A percentile compares a stretch with the other conserved stretches of the same genome.
Evolutionary conservation across 441 rosid species (phyloP).

Genomic region (Arabidopsis hybrid): DNA sequence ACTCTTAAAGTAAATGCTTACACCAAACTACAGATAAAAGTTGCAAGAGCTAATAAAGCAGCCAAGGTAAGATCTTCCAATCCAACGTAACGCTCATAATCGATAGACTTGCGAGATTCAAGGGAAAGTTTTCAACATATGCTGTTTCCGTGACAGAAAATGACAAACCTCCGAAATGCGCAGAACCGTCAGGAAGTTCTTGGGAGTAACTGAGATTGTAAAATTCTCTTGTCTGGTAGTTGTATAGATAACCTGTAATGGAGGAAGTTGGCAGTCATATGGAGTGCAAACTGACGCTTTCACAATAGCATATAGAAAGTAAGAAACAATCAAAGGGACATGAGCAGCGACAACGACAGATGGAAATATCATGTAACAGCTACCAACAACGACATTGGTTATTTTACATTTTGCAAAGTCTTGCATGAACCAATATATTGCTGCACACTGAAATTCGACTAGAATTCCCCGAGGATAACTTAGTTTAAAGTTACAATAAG

Average conservation of each 20-base stretch:
- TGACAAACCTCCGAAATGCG: constrained; percentile 86
- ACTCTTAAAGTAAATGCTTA: constrained; percentile 7
- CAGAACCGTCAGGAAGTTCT: constrained; percentile 80
- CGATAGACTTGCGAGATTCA: constrained; percentile 12
- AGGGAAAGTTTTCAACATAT: constrained; percentile 1
- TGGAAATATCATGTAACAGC: constrained; percentile 10
- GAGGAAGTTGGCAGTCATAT: constrained; percentile 31
- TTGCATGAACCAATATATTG: constrained; percentile 24
- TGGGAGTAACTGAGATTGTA: constrained; percentile 93
- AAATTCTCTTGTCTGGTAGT: constrained; percentile 88
- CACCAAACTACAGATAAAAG: constrained; percentile 14
- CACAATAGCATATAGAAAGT: constrained; percentile 13
- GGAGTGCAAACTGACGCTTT: constrained; percentile 20
- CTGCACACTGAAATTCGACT: constrained; percentile 15
- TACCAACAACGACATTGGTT: constrained; percentile 17
- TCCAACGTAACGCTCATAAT: background rate
- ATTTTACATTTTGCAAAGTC: constrained; percentile 20
- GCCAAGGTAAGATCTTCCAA: constrained; percentile 15
- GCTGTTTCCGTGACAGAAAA: constrained; percentile 4
- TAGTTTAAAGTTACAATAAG: background rate
- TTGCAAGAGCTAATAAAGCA: constrained; percentile 18
- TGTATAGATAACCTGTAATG: constrained; percentile 84
- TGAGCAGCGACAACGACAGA: background rate
- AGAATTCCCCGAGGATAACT: constrained; percentile 5
- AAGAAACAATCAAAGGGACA: constrained; percentile 11